Base-by-base conservation (phyloP, 495 filamentous ascomycete species). In the Achaetomiella virescens region DNA sequence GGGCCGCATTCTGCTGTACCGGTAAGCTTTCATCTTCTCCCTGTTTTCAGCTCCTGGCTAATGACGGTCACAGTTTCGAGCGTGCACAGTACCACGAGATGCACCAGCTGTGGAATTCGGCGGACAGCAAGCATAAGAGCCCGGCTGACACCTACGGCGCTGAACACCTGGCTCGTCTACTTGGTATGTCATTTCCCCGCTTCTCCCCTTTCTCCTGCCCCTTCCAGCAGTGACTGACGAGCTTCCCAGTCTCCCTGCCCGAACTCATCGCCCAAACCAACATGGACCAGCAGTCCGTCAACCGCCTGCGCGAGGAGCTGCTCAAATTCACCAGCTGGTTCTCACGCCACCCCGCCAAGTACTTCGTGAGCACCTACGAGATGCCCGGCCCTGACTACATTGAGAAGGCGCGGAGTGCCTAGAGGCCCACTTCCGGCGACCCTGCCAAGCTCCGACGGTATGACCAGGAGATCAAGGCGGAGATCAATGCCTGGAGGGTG, bases 241-340 rank as follows among this genome's bases (percentile, higher is more conserved):
- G 0, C 12, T 9, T 37, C 37, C 7, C 54, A 97, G 93, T 95
- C 11, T 84, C 85, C 8, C 82, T 98, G 60, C 93, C 95, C 0
- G 93, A 98, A 69, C 82, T 97, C 25, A 83, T 98, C 59, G 91
- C 90, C 17, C 91, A 97, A 67, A 98, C 93, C 29, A 96, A 96
- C 70, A 96, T 98, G 93, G 93, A 97, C 65, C 75, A 82, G 24
- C 90, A 91, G 69, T 89, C 88, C 9, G 88, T 93, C 47, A 87
- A 84, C 58, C 85, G 89, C 36, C 81, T 97, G 11, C 85, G 89
- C 11, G 90, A 96, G 58, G 93, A 98, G 62, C 75, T 97, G 17
- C 76, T 80, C 37, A 89, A 87, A 70, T 79, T 98, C 61, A 86
- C 85, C 6, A 74, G 79, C 36, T 98, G 89, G 87, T 73, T 98